Base-by-base conservation (phyloP, 805 yeast genomes). In the Cyberlindnera maritima region DNA sequence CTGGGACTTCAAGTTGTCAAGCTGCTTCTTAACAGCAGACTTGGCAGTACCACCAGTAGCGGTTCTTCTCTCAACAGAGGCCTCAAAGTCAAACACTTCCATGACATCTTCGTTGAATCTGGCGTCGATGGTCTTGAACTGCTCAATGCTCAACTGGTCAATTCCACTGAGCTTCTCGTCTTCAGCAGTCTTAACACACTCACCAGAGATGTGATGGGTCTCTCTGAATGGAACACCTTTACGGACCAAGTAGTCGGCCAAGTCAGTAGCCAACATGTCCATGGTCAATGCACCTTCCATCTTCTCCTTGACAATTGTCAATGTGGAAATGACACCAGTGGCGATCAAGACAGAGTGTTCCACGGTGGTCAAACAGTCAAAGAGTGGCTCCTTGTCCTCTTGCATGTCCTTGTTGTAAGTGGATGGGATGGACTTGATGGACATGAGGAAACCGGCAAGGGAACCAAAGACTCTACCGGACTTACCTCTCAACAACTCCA, bases 191-290 rank as follows among this genome's bases (percentile, higher is more conserved):
- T 96, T 82, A 39, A 94, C 99, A 71, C 97, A 94, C 68, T 90
- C 96, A 47, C 99, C 99, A 7, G 97, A 89, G 52, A 94, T 94
- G 68, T 94, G 98, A 71, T 94, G 99, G 1, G 99, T 94, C 71
- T 94, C 98, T 75, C 99, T 88, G 74, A 94, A 94, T 47, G 99
- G 99, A 56, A 94, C 99, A 50, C 99, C 99, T 68, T 85, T 91
- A 72, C 97, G 85, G 43, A 94, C 99, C 55, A 94, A 76, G 67
- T 94, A 94, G 67, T 94, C 99, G 35, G 99, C 99, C 58, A 94
- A 77, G 66, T 94, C 99, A 28, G 99, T 94, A 18, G 99, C 99
- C 59, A 94, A 79, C 99, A 94, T 94, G 69, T 94, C 99, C 96
- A 92, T 92, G 25, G 98, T 91, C 60, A 94, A 78, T 0, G 98